Evolutionary conservation across 2,329 filamentous ascomycete species (phyloP), one percentile per base, ranked within the genome.

Genomic region (Raffaelea ambrosiae): DNA sequence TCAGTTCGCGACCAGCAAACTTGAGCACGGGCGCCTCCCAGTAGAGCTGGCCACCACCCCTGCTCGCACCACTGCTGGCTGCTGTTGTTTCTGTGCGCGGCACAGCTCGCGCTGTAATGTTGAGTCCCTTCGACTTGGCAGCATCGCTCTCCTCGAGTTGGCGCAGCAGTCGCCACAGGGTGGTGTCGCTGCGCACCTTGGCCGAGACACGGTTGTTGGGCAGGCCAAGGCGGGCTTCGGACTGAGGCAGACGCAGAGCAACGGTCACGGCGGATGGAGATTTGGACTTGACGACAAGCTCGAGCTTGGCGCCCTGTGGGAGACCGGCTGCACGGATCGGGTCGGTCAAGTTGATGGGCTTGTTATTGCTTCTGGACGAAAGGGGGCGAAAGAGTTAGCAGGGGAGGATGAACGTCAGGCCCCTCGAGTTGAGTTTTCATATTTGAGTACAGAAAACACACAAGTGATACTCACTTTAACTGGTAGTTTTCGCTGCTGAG

Each of bases 1-100:
- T 76, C 16, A 95, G 66, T 56, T 91, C 87, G 57, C 87, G 77
- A 10, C 85, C 87, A 76, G 95, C 84, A 53, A 95, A 78, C 54
- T 90, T 84, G 47, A 97, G 67, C 16, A 89, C 82, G 0, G 93
- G 93, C 54, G 82, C 84, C 66, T 97, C 88, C 59, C 96, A 96
- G 63, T 84, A 86, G 45, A 98, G 68, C 61, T 90, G 81, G 5
- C 90, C 91, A 29, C 84, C 79, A 14, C 76, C 76, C 10, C 63
- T 66, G 23, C 72, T 29, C 73, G 5, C 9, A n/a, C 31, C 29
- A 5, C 40, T 10, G 38, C 63, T 66, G 36, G 71, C 73, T 8
- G 71, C 63, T 5, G 73, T 78, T 50, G 67, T 71, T 35, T 65
- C 69, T 16, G 75, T 76, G 51, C 79, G 74, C 0, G 88, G 83